These are phyloP conservation scores for Pseudocercospora cruenta DNA, from an alignment of 2,329 filamentous ascomycete species.

Conservation along the genomic window DNA sequence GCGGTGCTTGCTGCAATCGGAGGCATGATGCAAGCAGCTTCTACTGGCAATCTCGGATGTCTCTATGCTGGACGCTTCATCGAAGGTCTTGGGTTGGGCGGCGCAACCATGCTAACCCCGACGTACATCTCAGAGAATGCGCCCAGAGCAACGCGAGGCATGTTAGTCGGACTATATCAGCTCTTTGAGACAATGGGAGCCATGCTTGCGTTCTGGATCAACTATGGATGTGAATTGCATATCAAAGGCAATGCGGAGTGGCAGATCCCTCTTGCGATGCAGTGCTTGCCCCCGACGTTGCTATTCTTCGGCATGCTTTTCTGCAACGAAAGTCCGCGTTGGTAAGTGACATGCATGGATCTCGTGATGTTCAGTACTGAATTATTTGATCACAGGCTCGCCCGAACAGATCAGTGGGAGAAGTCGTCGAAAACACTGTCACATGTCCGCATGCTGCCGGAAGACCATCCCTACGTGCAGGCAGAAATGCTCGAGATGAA, in stretches of 20 bases:
- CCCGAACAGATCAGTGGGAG: slow-evolving; percentile 69
- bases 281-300: slow-evolving; percentile 65
- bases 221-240: slow-evolving; percentile 55
- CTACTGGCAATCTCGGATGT: slow-evolving; percentile 60
- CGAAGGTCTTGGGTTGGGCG: slow-evolving; percentile 53
- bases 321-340: slow-evolving; percentile 44
- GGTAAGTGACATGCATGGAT: not conserved
- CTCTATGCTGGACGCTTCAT: slow-evolving; percentile 70
- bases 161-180: slow-evolving; percentile 63
- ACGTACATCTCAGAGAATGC: slow-evolving; percentile 64
- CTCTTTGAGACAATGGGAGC: slow-evolving; percentile 59
- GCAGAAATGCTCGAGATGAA: slow-evolving; percentile 65
- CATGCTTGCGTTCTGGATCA: slow-evolving; percentile 59
- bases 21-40: slow-evolving; percentile 65
- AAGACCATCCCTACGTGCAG: slow-evolving; percentile 61
- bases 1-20: slow-evolving; percentile 64
- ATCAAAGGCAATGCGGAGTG: slow-evolving; percentile 47
- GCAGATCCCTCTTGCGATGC: slow-evolving; percentile 66
- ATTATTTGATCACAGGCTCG: slow-evolving; percentile 64
- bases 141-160: slow-evolving; percentile 54
- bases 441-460: slow-evolving; percentile 58
- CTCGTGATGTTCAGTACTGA: not conserved
- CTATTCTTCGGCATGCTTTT: slow-evolving; percentile 64
- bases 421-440: slow-evolving; percentile 54
- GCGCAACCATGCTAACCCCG: slow-evolving; percentile 59